Evolutionary conservation across 2,329 filamentous ascomycete genomes (phyloP), one percentile per base, ranked within the genome.

Genomic region (Ceratocystis variospora): DNA sequence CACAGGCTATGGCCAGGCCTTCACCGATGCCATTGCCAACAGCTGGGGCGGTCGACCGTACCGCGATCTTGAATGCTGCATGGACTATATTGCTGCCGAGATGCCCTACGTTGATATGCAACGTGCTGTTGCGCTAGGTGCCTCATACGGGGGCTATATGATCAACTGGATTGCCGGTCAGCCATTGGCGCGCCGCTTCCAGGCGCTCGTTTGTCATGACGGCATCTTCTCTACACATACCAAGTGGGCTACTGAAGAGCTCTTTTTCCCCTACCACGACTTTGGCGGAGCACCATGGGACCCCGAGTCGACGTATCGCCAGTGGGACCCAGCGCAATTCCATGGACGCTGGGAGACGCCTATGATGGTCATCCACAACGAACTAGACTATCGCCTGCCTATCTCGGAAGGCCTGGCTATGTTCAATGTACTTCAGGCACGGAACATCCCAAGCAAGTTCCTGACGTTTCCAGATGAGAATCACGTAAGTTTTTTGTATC

Each of bases 131-230:
- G 88, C 87, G 0, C 76, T 90, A 0, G 89, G 89, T 4, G 89
- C 88, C 0, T 86, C 83, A 8, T 90, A 89, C 70, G 87, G 87
- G 41, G 87, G 87, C 3, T 89, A 84, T 72, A 89, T 90, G 87
- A 85, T 89, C 69, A 89, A 96, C 74, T 96, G 92, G 91, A 90
- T 96, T 71, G 90, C 96, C 75, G 92, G 92, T 6, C 88, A 94
- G 69, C 81, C 84, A 0, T 81, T 96, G 0, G 91, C 90, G 22
- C 85, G 89, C 33, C 85, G 87, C 70, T 95, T 96, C 81, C 90
- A 90, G 75, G 90, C 90, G 0, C 80, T 96, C 3, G 90, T 96
- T 33, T 91, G 87, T 71, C 91, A 96, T 73, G 90, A 96, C 71
- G 91, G 91, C 61, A 87, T 92, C 65, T 94, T 92, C 75, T 88